Evolutionary conservation across 1,284 basidiomycete species (phyloP), one percentile per base, ranked within the genome.

Genomic region (Tylopilus orsonianus): DNA sequence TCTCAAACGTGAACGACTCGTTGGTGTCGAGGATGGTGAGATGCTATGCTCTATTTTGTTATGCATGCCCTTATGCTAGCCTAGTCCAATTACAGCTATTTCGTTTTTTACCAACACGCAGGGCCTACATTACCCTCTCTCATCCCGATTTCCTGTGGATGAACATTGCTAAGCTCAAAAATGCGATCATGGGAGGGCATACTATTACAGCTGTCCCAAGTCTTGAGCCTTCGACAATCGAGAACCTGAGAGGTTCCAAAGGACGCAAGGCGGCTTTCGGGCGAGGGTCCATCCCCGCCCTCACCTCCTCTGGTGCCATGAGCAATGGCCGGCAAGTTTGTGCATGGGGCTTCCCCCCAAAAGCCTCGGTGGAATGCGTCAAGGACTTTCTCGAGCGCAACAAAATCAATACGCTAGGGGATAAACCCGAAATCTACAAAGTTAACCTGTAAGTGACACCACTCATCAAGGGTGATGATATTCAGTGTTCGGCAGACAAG

Each of bases 31-130:
- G 1, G 68, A 77, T 54, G 76, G 86, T 85, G 58, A 56, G 70
- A 29, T 18, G 20, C 10, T 46, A 39, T 6, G 14, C 49, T 33
- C 29, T 7, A 9, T 30, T 9, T 13, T 19, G 29, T 14, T 8
- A 37, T 44, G 44, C 23, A 40, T 18, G 13, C 41, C 49, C 50
- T 59, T 49, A 56, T 14, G 12, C 41, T 20, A 14, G 43, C 40
- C n/a, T 42, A 90, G 87, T 83, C 22, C 67, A 74, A 23, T 58
- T 88, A 18, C 71, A 82, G 41, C 87, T 88, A 58, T 58, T 72
- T 27, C 75, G 75, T 50, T 86, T 85, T 66, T 60, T 64, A 22
- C 81, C 83, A 8, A 78, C 76, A 2, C 77, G 81, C 26, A 68
- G 67, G 22, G 87, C 83, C 8, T 70, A 75, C 50, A 64, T 90